A percentile compares a stretch with the other conserved stretches of the same genome.
Evolutionary conservation across 1,284 basidiomycete species (phyloP).

Genomic region (Ceratobasidium sp.): DNA sequence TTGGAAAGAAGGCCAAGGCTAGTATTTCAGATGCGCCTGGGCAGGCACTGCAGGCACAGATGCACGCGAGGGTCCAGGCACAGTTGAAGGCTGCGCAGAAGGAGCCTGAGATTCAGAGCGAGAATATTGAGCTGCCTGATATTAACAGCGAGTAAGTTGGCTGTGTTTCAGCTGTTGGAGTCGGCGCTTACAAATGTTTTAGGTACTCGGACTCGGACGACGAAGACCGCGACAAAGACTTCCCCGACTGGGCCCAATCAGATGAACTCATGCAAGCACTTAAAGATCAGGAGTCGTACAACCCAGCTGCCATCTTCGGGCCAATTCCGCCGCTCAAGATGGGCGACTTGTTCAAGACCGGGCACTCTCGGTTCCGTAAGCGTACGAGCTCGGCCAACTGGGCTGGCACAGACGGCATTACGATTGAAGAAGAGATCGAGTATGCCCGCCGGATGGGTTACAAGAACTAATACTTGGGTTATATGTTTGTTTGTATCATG

Average conservation of each 20-base stretch:
- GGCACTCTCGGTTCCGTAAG: slow-evolving; percentile 73
- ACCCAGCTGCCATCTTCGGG: slow-evolving; percentile 91
- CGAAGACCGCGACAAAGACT: slow-evolving; percentile 77
- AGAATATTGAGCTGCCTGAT: slow-evolving; percentile 90
- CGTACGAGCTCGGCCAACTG: slow-evolving; percentile 94
- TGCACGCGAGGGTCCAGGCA: slow-evolving; percentile 50
- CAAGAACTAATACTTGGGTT: slow-evolving; percentile 50
- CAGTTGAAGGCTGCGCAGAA: slow-evolving; percentile 59
- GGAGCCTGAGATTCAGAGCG: slow-evolving; percentile 63
- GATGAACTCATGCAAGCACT: slow-evolving; percentile 83
- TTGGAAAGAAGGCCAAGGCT: slow-evolving; percentile 31
- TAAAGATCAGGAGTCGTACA: slow-evolving; percentile 80
- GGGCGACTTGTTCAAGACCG: slow-evolving; percentile 68
- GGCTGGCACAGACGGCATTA: slow-evolving; percentile 85
- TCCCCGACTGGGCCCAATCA: slow-evolving; percentile 89
- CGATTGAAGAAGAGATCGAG: slow-evolving; percentile 81
- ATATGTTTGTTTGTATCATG: slow-evolving; percentile 22
- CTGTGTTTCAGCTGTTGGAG: neutral
- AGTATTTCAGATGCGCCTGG: slow-evolving; percentile 57
- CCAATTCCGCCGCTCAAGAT: slow-evolving; percentile 51
- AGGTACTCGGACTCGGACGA: slow-evolving; percentile 93
- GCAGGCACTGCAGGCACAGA: slow-evolving; percentile 63
- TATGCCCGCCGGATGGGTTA: slow-evolving; percentile 93
- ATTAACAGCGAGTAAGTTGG: slow-evolving; percentile 80
- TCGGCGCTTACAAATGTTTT: slow-evolving; percentile 12